Conservation (phyloP, 2,329 filamentous ascomycete species). For the Diaporthe capsici region DNA sequence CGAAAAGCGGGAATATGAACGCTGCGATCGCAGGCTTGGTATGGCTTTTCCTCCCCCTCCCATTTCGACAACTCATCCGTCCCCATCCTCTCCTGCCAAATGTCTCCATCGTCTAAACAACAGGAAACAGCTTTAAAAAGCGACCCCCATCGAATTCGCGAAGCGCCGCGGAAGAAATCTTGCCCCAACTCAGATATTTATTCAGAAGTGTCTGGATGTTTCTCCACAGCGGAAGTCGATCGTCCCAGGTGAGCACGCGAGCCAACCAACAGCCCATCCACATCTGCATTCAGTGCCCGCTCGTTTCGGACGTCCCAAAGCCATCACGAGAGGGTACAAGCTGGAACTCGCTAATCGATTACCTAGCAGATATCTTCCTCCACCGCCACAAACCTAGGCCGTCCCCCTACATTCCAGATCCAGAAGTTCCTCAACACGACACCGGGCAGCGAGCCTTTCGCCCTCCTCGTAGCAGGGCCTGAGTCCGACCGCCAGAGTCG, state of each 20-base stretch:
- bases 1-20: neutral
- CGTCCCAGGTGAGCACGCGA: constrained; percentile 8
- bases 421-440: constrained; percentile 16
- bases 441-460: constrained; percentile 3
- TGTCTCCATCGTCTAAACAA: neutral
- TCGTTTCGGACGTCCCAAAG: too few relatives aligned
- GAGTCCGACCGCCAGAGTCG: constrained; percentile 11
- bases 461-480: neutral
- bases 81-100: neutral
- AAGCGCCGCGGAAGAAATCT: neutral
- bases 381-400: neutral
- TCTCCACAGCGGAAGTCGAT: neutral
- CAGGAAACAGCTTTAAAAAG: neutral
- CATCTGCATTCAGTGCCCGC: neutral
- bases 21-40: constrained; percentile 29
- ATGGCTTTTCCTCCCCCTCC: neutral
- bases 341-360: neutral
- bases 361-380: neutral
- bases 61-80: neutral
- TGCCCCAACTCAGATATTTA: neutral
- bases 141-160: neutral
- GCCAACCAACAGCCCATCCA: neutral
- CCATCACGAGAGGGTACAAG: neutral
- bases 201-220: constrained; percentile 26
- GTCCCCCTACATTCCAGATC: constrained; percentile 16